These are phyloP conservation scores for Neonectria hederae DNA, from an alignment of 2,329 filamentous ascomycete genomes.

Conservation along the genomic window DNA sequence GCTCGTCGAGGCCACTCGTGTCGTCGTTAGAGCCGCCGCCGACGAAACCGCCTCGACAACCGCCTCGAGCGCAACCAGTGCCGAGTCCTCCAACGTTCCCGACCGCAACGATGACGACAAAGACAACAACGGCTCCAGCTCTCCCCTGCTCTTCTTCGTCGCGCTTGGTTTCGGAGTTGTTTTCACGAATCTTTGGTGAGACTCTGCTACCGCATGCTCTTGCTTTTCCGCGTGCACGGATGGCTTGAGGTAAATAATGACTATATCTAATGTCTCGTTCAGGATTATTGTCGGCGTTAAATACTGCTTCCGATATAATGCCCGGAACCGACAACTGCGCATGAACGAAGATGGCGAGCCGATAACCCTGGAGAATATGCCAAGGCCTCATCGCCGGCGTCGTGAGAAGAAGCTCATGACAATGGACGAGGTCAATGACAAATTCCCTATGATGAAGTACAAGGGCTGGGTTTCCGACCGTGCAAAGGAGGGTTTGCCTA, in stretches of 20 bases:
- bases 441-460: constrained; percentile 96
- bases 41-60: constrained; percentile 35
- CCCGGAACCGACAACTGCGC: constrained; percentile 84
- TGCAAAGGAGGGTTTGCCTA: constrained; percentile 83
- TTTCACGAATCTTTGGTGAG: constrained; percentile 98
- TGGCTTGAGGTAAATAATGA: constrained; percentile 70
- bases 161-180: constrained; percentile 97
- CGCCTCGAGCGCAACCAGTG: constrained; percentile 29
- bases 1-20: constrained; percentile 38
- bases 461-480: constrained; percentile 91
- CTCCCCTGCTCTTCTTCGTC: constrained; percentile 79
- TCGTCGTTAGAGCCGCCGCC: constrained; percentile 38
- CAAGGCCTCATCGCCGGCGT: constrained; percentile 82
- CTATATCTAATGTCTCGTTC: constrained; percentile 40
- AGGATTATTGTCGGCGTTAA: constrained; percentile 99
- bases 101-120: constrained; percentile 24
- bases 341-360: constrained; percentile 84
- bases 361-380: constrained; percentile 87
- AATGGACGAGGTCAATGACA: constrained; percentile 98
- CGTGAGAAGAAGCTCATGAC: constrained; percentile 99
- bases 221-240: constrained; percentile 6
- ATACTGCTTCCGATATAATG: constrained; percentile 99
- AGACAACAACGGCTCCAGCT: constrained; percentile 49
- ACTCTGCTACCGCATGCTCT: constrained; percentile 21
- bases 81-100: constrained; percentile 26